A percentile compares a stretch with the other conserved stretches of the same genome.
Evolutionary conservation across 352 stramenopile genomes (phyloP).

Genomic region (Globisporangium spiculum): DNA sequence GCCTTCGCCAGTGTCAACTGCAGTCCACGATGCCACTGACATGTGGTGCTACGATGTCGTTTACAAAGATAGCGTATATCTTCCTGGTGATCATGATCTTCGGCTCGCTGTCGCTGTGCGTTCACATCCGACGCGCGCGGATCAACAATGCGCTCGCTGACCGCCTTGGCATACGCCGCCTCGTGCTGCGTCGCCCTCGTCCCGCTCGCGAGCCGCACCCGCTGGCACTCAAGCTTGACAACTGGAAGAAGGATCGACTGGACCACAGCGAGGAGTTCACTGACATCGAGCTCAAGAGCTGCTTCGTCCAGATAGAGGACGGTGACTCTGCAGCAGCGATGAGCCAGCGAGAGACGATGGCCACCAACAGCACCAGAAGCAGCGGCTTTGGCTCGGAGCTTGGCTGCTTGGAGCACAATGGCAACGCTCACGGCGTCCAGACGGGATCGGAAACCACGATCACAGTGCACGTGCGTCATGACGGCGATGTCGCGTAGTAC

Average conservation of each 20-base stretch:
- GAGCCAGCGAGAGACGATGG: conserved; percentile 9
- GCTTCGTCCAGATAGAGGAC: conserved; percentile 22
- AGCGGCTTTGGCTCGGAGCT: conserved; percentile 8
- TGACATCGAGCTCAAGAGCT: conserved; percentile 27
- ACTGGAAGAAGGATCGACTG: conserved; percentile 26
- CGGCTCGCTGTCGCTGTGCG: conserved; percentile 11
- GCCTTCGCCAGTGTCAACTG: conserved; percentile 25
- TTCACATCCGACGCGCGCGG: conserved; percentile 7
- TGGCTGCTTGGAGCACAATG: conserved; percentile 1
- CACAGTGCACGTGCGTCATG: not conserved
- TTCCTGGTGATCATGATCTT: conserved; percentile 9
- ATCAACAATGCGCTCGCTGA: not conserved
- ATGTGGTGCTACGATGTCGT: conserved; percentile 6
- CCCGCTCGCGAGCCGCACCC: conserved; percentile 1
- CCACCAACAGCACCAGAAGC: not conserved
- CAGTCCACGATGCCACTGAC: conserved; percentile 8
- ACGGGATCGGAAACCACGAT: conserved; percentile 1
- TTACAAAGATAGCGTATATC: conserved; percentile 12
- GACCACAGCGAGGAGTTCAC: conserved; percentile 18
- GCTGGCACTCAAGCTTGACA: conserved; percentile 31
- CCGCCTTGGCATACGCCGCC: not conserved
- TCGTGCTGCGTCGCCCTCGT: conserved; percentile 9
- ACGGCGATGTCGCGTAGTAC: not conserved
- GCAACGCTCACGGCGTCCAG: too few species aligned
- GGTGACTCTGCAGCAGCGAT: not conserved